These are phyloP conservation scores for Rhodocollybia butyracea DNA, from an alignment of 768 basidiomycete species.

Conservation along the genomic window DNA sequence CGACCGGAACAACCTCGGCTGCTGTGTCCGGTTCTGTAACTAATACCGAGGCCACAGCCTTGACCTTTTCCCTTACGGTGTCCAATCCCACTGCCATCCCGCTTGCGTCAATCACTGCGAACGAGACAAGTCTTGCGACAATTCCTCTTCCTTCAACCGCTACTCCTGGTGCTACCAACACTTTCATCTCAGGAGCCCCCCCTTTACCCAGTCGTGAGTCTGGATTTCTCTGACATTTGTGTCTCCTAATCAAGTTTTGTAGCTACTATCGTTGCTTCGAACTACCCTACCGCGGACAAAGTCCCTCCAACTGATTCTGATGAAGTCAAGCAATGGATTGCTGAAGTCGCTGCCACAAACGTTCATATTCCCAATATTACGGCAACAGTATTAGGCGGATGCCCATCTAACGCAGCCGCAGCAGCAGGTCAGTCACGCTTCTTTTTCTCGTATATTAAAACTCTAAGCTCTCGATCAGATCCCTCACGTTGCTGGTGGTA, in stretches of 20 bases:
- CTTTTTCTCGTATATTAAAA: background rate
- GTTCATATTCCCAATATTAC: conserved; percentile 54
- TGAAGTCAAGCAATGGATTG: conserved; percentile 69
- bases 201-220: conserved; percentile 51
- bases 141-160: conserved; percentile 42
- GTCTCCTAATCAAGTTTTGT: conserved; percentile 19
- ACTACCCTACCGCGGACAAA: conserved; percentile 67
- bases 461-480: conserved; percentile 22
- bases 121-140: conserved; percentile 40
- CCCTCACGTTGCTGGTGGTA: conserved; percentile 52
- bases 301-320: conserved; percentile 54
- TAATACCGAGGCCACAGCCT: conserved; percentile 28
- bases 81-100: conserved; percentile 64
- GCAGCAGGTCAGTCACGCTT: conserved; percentile 34
- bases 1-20: background rate
- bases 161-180: conserved; percentile 48
- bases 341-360: conserved; percentile 54
- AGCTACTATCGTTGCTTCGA: conserved; percentile 40
- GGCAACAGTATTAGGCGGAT: conserved; percentile 46
- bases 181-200: conserved; percentile 54
- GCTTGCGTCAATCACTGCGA: conserved; percentile 44
- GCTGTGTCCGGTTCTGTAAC: conserved; percentile 10
- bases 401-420: conserved; percentile 51
- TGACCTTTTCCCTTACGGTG: conserved; percentile 42
- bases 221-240: conserved; percentile 4